phyloP scores from a whole-genome alignment of 176 grass and related monocot species.

The Pharus latifolius region DNA sequence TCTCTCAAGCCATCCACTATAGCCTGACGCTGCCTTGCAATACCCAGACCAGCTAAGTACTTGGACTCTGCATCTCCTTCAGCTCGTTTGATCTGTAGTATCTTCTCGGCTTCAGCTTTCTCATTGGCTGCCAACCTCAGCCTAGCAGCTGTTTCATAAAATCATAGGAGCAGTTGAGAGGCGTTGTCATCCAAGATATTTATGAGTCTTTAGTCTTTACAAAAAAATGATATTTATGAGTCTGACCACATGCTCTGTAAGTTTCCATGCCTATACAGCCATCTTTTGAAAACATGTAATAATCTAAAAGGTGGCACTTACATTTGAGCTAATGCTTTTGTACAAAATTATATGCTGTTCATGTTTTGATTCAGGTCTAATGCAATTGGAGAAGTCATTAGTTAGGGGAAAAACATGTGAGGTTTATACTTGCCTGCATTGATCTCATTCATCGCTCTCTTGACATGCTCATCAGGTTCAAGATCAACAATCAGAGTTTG shows the following conservation, averaged over 20 bases:
- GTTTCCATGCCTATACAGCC: not conserved
- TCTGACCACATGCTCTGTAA: not conserved
- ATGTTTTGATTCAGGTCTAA: not conserved
- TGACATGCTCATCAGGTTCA: conserved; percentile 73
- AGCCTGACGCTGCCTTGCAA: conserved; percentile 82
- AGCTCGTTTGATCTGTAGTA: conserved; percentile 76
- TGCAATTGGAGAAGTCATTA: not conserved
- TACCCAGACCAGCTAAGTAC: conserved; percentile 71
- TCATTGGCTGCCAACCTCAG: conserved; percentile 73
- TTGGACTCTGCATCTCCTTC: conserved; percentile 88
- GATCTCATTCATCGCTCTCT: conserved; percentile 92
- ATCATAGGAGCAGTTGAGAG: not conserved
- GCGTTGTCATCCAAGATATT: not conserved
- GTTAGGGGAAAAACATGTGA: not conserved
- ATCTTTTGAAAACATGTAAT: not conserved
- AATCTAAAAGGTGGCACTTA: not conserved
- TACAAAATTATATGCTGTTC: not conserved
- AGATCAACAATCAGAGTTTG: conserved; percentile 87
- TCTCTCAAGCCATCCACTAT: conserved; percentile 80
- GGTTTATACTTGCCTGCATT: conserved; percentile 52
- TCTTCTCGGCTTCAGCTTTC: conserved; percentile 85
- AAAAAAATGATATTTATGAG: too few species aligned
- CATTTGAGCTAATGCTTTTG: not conserved
- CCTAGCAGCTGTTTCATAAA: conserved; percentile 48
- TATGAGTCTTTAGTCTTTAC: too few species aligned